Percentiles rank a stretch among this genome's conserved stretches.
These are phyloP conservation scores for Flaveria ramosissima DNA, from an alignment of 129 eudicot genomes.

Conservation along the genomic window DNA sequence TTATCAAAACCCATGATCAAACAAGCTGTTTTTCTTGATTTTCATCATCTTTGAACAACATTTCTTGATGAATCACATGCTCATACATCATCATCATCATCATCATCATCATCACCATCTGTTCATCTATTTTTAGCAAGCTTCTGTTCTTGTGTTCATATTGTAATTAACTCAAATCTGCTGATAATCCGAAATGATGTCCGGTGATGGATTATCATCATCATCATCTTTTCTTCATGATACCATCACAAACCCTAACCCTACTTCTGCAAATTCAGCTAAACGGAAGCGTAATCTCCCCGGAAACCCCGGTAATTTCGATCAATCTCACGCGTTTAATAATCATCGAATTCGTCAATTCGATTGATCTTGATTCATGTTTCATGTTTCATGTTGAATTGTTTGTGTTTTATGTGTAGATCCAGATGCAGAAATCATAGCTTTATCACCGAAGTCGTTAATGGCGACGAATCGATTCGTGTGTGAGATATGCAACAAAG, in stretches of 20 bases:
- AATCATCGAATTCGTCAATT: no score
- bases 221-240: slow-evolving; percentile 23
- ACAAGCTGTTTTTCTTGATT: neutral
- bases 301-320: slow-evolving; percentile 34
- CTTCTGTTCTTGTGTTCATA: slow-evolving; percentile 1
- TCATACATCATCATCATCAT: slow-evolving; percentile 19
- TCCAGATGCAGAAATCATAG: slow-evolving; percentile 87
- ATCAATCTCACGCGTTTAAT: no score
- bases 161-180: no score
- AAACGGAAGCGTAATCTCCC: slow-evolving; percentile 38
- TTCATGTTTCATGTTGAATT: neutral
- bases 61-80: slow-evolving; percentile 26
- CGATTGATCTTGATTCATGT: no score
- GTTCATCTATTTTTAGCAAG: slow-evolving; percentile 30
- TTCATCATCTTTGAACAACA: slow-evolving; percentile 30
- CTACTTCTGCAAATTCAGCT: slow-evolving; percentile 28
- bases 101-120: slow-evolving; percentile 8
- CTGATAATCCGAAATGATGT: slow-evolving; percentile 26
- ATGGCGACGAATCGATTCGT: slow-evolving; percentile 81
- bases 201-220: slow-evolving; percentile 32
- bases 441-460: slow-evolving; percentile 67
- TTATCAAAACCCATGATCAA: neutral
- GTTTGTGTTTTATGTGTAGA: slow-evolving; percentile 26
- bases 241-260: slow-evolving; percentile 37
- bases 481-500: slow-evolving; percentile 86